These are phyloP conservation scores for Chlamydomonas eustigma DNA, from an alignment of 139 green algal genomes.

Conservation along the genomic window DNA sequence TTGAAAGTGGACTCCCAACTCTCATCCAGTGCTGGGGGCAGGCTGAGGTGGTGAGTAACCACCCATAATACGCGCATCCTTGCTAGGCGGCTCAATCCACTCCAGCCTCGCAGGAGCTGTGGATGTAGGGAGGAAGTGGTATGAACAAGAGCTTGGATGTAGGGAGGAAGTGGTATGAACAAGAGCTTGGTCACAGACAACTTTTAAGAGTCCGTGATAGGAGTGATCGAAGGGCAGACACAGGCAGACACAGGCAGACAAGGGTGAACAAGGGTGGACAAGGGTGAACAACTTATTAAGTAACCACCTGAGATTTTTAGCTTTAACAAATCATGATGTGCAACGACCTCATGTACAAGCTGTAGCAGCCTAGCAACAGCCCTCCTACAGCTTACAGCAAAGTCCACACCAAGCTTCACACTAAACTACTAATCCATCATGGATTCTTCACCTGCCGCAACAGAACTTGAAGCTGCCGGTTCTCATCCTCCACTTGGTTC, in stretches of 20 bases:
- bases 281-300: too few species aligned
- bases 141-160: neutral
- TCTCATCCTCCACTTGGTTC: neutral
- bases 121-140: neutral
- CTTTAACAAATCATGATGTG: too few species aligned
- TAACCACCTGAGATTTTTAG: too few species aligned
- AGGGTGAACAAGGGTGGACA: too few species aligned
- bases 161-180: neutral
- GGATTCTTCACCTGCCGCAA: neutral
- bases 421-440: too few species aligned
- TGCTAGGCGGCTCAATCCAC: constrained; percentile 33
- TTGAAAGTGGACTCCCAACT: constrained; percentile 33
- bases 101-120: constrained; percentile 52
- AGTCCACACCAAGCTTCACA: too few species aligned
- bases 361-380: too few species aligned
- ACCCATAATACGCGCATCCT: constrained; percentile 59
- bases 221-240: too few species aligned
- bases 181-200: neutral
- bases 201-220: too few species aligned
- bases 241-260: too few species aligned
- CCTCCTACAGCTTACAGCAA: too few species aligned
- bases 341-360: too few species aligned
- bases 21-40: constrained; percentile 28
- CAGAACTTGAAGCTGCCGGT: neutral
- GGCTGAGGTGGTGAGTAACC: constrained; percentile 37